phyloP scores from a whole-genome alignment of 2,329 filamentous ascomycete species.

The Leptographium lundbergii region DNA sequence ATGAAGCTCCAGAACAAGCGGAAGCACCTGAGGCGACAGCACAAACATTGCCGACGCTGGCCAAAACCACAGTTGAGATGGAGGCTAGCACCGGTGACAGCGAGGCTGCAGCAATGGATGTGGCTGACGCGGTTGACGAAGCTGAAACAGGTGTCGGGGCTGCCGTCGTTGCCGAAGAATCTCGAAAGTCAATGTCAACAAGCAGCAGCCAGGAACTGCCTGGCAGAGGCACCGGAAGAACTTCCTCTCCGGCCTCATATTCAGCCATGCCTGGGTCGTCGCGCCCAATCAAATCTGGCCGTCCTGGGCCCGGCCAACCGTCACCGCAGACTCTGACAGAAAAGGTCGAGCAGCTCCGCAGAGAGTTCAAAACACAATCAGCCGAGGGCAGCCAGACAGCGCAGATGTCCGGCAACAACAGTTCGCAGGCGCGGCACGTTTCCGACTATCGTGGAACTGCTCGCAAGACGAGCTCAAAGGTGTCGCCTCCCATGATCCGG shows the following conservation, averaged over 20 bases:
- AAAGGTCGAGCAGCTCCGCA: slow-evolving; percentile 38
- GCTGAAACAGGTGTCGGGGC: background rate
- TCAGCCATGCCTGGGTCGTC: background rate
- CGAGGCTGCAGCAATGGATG: background rate
- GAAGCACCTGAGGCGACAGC: background rate
- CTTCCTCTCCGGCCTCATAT: background rate
- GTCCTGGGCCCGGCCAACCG: background rate
- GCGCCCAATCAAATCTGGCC: background rate
- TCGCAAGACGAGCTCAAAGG: slow-evolving; percentile 31
- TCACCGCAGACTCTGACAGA: slow-evolving; percentile 23
- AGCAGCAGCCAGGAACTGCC: background rate
- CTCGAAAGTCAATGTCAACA: background rate
- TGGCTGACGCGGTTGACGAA: background rate
- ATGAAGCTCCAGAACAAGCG: background rate
- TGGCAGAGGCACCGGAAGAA: background rate
- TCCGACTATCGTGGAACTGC: slow-evolving; percentile 17
- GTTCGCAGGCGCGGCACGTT: slow-evolving; percentile 5
- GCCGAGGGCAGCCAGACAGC: slow-evolving; percentile 17
- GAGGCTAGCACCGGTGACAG: background rate
- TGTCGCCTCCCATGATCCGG: slow-evolving; percentile 41
- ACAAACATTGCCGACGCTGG: background rate
- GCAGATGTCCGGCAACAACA: slow-evolving; percentile 2
- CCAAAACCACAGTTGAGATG: background rate
- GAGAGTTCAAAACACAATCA: slow-evolving; percentile 29
- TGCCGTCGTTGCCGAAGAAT: background rate